Percentiles rank a stretch among this genome's conserved stretches.
Conservation (phyloP, 2,329 filamentous ascomycete genomes). For the Tolypocladium inflatum region DNA sequence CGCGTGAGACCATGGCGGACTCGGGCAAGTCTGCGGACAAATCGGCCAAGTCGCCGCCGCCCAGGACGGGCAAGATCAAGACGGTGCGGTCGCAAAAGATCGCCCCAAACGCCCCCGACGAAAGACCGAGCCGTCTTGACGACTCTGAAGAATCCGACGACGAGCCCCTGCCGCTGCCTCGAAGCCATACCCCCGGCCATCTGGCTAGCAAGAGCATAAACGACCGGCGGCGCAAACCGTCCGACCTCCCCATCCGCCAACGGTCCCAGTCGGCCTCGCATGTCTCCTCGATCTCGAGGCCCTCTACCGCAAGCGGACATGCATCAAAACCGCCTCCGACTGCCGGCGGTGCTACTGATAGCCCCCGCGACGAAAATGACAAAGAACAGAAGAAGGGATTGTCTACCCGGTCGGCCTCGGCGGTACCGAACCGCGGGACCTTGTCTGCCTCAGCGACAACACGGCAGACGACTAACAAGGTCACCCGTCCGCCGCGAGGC, state of each 20-base stretch:
- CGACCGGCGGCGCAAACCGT: constrained; percentile 37
- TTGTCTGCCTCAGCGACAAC: constrained; percentile 7
- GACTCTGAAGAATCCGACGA: constrained; percentile 25
- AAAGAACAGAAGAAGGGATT: constrained; percentile 25
- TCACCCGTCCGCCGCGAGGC: constrained; percentile 21
- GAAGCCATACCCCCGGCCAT: constrained; percentile 54
- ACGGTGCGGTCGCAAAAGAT: constrained; percentile 47
- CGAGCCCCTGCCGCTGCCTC: constrained; percentile 29
- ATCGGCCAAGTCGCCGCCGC: constrained; percentile 20
- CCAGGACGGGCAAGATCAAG: constrained; percentile 9
- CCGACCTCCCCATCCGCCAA: constrained; percentile 43
- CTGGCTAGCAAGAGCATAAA: constrained; percentile 46
- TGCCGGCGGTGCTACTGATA: constrained; percentile 13
- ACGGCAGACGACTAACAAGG: constrained; percentile 4
- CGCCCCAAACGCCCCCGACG: constrained; percentile 18
- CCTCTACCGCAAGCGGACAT: constrained; percentile 9
- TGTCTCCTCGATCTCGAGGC: constrained; percentile 16
- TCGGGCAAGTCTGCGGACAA: constrained; percentile 21
- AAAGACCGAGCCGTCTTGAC: constrained; percentile 9
- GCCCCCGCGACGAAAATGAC: constrained; percentile 13
- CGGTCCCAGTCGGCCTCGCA: constrained; percentile 42
- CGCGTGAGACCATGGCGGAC: constrained; percentile 33
- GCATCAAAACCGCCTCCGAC: constrained; percentile 12
- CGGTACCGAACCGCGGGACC: constrained; percentile 29
- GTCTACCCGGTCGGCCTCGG: constrained; percentile 43